These are phyloP conservation scores for Amanita inopinata DNA, from an alignment of 768 basidiomycete species.

Conservation along the genomic window DNA sequence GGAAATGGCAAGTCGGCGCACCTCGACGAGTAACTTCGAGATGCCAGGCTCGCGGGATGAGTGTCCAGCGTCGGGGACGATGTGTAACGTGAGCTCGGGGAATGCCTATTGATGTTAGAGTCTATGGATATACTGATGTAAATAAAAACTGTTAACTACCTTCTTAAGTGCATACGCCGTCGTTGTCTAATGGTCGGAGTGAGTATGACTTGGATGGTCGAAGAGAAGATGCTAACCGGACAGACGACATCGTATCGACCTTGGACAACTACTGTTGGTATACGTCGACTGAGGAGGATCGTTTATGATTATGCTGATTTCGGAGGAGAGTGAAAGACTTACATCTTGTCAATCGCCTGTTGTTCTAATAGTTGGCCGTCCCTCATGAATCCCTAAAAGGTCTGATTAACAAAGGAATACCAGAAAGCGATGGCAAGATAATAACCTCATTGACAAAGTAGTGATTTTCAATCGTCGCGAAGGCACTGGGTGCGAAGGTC, in stretches of 20 bases:
- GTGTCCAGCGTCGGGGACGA: constrained; percentile 85
- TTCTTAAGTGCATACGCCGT: constrained; percentile 79
- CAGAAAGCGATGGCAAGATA: constrained; percentile 13
- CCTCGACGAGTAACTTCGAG: constrained; percentile 62
- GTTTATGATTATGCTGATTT: background rate
- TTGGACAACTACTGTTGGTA: constrained; percentile 75
- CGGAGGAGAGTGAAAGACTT: constrained; percentile 12
- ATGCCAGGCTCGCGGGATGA: constrained; percentile 70
- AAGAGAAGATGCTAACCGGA: constrained; percentile 36
- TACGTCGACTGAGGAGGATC: constrained; percentile 59
- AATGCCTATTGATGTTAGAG: constrained; percentile 35
- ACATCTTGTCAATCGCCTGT: constrained; percentile 88
- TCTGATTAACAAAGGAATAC: background rate
- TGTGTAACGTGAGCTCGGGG: constrained; percentile 67
- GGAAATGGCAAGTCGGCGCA: constrained; percentile 13
- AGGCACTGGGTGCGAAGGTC: constrained; percentile 42
- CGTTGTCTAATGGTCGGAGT: constrained; percentile 38
- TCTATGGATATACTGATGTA: background rate
- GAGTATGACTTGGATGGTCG: background rate
- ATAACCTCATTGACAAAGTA: constrained; percentile 74
- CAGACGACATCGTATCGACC: constrained; percentile 88
- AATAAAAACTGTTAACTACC: constrained; percentile 16
- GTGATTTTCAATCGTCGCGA: constrained; percentile 85
- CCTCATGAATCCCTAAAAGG: constrained; percentile 66
- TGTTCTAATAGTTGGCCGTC: constrained; percentile 80